phyloP scores from a whole-genome alignment of 2,329 filamentous ascomycete genomes.

The Fusarium sp. region DNA sequence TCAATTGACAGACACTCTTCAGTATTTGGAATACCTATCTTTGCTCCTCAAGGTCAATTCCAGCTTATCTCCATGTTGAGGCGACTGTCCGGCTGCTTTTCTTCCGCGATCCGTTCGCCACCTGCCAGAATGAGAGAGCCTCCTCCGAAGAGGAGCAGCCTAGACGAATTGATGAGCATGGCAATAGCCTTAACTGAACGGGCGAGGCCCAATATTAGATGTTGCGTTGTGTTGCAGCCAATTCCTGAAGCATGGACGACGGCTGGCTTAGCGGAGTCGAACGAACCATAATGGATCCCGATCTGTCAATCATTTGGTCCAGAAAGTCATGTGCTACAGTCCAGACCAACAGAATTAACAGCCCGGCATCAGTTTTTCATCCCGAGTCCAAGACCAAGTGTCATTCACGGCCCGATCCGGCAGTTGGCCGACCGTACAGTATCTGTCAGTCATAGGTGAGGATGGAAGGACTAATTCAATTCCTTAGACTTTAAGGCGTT shows the following conservation, averaged over 20 bases:
- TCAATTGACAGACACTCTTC: not conserved
- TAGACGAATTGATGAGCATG: conserved; percentile 3
- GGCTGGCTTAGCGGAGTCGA: not conserved
- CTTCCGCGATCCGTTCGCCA: conserved; percentile 11
- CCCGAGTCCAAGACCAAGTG: conserved; percentile 9
- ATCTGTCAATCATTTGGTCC: conserved; percentile 5
- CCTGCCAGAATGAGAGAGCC: conserved; percentile 27
- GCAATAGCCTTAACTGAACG: not conserved
- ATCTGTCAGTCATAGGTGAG: not conserved
- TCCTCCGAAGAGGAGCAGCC: conserved; percentile 8
- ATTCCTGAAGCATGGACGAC: conserved; percentile 5
- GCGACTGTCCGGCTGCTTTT: conserved; percentile 6
- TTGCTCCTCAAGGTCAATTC: not conserved
- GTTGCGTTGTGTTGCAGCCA: conserved; percentile 9
- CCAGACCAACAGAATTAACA: conserved; percentile 5
- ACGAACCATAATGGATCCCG: conserved; percentile 5
- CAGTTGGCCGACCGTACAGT: conserved; percentile 1
- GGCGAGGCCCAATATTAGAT: conserved; percentile 4
- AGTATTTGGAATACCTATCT: conserved; percentile 8
- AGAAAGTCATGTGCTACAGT: conserved; percentile 1
- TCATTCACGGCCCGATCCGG: conserved; percentile 26
- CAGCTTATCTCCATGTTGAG: conserved; percentile 12
- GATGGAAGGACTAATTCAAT: not conserved
- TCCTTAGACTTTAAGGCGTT: not conserved
- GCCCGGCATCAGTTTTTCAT: conserved; percentile 8